Evolutionary conservation across 2,329 filamentous ascomycete genomes (phyloP).

Genomic region (Aspergillus vadensis): DNA sequence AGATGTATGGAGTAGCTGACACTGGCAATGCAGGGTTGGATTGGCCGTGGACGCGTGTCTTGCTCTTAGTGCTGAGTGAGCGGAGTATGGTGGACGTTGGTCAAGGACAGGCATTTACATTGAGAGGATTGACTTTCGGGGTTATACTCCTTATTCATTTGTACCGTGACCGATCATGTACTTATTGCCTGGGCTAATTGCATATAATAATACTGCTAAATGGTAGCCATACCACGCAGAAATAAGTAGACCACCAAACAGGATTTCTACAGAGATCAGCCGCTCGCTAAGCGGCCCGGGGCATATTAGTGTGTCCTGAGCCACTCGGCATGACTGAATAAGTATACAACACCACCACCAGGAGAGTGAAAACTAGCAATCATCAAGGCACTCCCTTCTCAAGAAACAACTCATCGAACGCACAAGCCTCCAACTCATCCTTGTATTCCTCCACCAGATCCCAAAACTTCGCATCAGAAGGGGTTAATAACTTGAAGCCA

Average conservation of each 20-base stretch:
- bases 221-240: not conserved
- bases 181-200: slow-evolving; percentile 7
- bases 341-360: no score
- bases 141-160: not conserved
- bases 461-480: not conserved
- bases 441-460: not conserved
- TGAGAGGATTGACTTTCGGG: not conserved
- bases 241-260: no score
- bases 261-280: no score
- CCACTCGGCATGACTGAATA: no score
- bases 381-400: not conserved
- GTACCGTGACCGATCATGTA: slow-evolving; percentile 6
- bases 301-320: no score
- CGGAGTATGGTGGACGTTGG: not conserved
- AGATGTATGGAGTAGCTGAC: slow-evolving; percentile 13
- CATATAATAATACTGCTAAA: slow-evolving; percentile 1
- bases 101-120: not conserved
- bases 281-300: no score
- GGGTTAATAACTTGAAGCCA: not conserved
- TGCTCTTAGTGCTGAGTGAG: slow-evolving; percentile 59
- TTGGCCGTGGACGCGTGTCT: slow-evolving; percentile 85
- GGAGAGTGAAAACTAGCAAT: no score
- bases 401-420: not conserved
- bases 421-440: not conserved
- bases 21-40: slow-evolving; percentile 62